These are phyloP conservation scores for Torulaspora globosa DNA, from an alignment of 1,139 yeast genomes.

Conservation along the genomic window DNA sequence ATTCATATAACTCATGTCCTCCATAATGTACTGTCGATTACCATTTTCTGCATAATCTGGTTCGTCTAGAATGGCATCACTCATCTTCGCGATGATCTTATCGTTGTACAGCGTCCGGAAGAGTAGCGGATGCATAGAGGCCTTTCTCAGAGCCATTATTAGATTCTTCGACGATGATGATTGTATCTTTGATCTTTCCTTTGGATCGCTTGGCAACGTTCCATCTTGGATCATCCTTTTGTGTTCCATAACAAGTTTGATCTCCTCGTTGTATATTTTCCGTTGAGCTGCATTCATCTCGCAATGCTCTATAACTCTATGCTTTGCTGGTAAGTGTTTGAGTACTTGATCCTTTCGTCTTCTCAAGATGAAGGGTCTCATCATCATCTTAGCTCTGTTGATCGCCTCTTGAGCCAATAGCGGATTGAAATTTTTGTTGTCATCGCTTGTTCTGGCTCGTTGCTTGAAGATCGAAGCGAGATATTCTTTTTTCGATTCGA, in stretches of 20 bases:
- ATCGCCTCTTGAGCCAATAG: constrained; percentile 87
- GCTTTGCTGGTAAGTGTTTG: constrained; percentile 78
- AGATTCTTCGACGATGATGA: constrained; percentile 47
- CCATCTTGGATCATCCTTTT: constrained; percentile 44
- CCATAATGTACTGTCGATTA: constrained; percentile 66
- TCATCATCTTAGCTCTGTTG: constrained; percentile 90
- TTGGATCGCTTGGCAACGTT: constrained; percentile 38
- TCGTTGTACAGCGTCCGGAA: constrained; percentile 62
- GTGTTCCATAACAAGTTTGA: constrained; percentile 50
- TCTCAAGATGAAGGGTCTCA: constrained; percentile 94
- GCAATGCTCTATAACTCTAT: constrained; percentile 61
- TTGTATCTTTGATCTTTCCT: constrained; percentile 31
- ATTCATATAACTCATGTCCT: constrained; percentile 95
- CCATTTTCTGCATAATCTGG: constrained; percentile 71
- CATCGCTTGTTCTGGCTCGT: constrained; percentile 63
- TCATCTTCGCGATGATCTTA: constrained; percentile 56
- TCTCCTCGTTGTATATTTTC: constrained; percentile 55
- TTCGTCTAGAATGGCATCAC: constrained; percentile 72
- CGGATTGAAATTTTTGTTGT: constrained; percentile 60
- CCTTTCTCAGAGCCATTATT: constrained; percentile 69
- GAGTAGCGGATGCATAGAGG: constrained; percentile 68
- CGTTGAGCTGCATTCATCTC: constrained; percentile 56
- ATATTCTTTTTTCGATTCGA: constrained; percentile 78
- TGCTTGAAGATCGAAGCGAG: constrained; percentile 78
- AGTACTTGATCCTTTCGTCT: constrained; percentile 90